phyloP scores from a whole-genome alignment of 768 basidiomycete species.

The Lactarius vividus region DNA sequence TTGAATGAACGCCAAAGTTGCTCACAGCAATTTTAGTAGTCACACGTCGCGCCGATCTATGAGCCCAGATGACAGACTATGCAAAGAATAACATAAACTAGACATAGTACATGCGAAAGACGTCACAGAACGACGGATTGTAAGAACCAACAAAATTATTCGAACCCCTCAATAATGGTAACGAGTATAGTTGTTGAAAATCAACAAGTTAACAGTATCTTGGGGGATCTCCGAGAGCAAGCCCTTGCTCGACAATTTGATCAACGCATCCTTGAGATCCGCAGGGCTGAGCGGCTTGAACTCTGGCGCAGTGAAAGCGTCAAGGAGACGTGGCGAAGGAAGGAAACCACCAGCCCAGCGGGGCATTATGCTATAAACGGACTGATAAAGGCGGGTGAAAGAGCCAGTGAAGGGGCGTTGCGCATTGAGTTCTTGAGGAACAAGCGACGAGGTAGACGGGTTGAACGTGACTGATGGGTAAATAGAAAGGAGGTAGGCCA shows the following conservation, averaged over 20 bases:
- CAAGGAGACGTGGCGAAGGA: slow-evolving; percentile 47
- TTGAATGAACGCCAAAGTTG: too few species aligned
- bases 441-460: slow-evolving; percentile 41
- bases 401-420: slow-evolving; percentile 38
- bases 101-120: slow-evolving; percentile 3
- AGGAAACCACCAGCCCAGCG: slow-evolving; percentile 53
- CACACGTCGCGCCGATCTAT: background rate
- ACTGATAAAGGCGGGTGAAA: slow-evolving; percentile 48
- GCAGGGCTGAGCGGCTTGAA: slow-evolving; percentile 53
- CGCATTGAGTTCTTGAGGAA: slow-evolving; percentile 37
- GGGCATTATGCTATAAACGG: slow-evolving; percentile 53
- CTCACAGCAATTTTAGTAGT: too few species aligned
- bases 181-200: slow-evolving; percentile 40
- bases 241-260: slow-evolving; percentile 54
- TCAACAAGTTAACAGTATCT: slow-evolving; percentile 65
- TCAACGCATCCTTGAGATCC: slow-evolving; percentile 74
- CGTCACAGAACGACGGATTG: slow-evolving; percentile 7
- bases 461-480: slow-evolving; percentile 65
- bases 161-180: background rate
- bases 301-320: slow-evolving; percentile 39
- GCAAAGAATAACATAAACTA: slow-evolving; percentile 2
- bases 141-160: background rate
- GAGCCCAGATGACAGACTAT: background rate
- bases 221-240: slow-evolving; percentile 46
- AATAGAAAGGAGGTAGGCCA: slow-evolving; percentile 87